Evolutionary conservation across 345 rosid genomes (phyloP).

Genomic region (Salix suchowensis): DNA sequence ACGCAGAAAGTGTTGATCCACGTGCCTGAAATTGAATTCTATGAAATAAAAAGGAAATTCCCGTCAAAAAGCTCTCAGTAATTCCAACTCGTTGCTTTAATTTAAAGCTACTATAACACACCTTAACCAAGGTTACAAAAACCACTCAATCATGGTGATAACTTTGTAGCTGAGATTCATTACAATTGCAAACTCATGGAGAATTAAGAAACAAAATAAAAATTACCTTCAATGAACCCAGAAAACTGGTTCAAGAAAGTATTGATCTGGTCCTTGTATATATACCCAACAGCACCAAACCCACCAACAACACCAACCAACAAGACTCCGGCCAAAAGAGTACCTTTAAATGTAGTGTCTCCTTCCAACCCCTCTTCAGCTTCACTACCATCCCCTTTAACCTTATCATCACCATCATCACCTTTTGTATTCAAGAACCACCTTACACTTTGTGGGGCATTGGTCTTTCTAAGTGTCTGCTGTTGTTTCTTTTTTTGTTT

Average conservation of each 20-base stretch:
- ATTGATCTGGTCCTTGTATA: slow-evolving; percentile 78
- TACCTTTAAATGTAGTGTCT: slow-evolving; percentile 67
- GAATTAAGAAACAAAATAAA: neutral
- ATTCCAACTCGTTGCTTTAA: neutral
- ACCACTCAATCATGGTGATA: neutral
- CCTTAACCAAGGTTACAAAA: neutral
- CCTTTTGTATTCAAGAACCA: slow-evolving; percentile 71
- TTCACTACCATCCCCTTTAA: slow-evolving; percentile 11
- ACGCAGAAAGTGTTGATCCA: neutral
- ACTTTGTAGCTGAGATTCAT: neutral
- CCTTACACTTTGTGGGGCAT: slow-evolving; percentile 58
- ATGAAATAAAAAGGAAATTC: neutral
- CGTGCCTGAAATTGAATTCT: neutral
- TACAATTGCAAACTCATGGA: neutral
- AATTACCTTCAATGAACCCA: slow-evolving; percentile 71
- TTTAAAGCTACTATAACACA: neutral
- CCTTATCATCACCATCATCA: slow-evolving; percentile 24
- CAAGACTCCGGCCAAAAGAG: slow-evolving; percentile 76
- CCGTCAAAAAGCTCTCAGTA: neutral
- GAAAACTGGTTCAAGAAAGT: slow-evolving; percentile 76
- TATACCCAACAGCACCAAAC: slow-evolving; percentile 62
- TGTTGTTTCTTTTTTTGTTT: slow-evolving; percentile 67
- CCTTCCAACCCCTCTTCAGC: slow-evolving; percentile 36
- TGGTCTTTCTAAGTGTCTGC: slow-evolving; percentile 47
- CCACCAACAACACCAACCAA: slow-evolving; percentile 88